Conservation (phyloP, 805 yeast species). For the Maudiozyma serrabonitensis region DNA sequence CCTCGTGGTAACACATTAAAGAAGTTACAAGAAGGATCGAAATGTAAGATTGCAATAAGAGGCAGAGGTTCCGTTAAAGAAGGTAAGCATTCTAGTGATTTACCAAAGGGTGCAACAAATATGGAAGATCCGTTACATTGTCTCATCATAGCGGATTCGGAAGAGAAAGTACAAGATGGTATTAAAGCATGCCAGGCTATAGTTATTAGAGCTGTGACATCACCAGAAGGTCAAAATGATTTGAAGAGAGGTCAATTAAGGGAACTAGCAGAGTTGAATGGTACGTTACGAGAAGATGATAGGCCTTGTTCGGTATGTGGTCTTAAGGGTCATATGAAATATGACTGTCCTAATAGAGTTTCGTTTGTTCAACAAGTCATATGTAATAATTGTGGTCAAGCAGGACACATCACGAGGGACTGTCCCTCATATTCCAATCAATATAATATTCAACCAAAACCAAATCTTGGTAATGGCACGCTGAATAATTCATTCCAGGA, state of each 20-base stretch:
- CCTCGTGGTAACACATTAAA: constrained; percentile 91
- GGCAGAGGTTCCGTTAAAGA: constrained; percentile 96
- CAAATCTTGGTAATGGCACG: neutral
- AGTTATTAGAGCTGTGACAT: constrained; percentile 70
- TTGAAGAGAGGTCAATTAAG: constrained; percentile 82
- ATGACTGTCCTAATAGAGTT: constrained; percentile 52
- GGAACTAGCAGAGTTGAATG: constrained; percentile 87
- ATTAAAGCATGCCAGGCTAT: constrained; percentile 63
- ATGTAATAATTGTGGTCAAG: constrained; percentile 70
- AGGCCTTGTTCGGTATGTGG: constrained; percentile 60
- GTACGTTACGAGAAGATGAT: constrained; percentile 79
- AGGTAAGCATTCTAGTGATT: constrained; percentile 52
- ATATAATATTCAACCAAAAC: constrained; percentile 5
- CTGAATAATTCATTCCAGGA: neutral
- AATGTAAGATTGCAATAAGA: constrained; percentile 82
- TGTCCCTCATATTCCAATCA: constrained; percentile 35
- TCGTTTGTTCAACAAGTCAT: constrained; percentile 46
- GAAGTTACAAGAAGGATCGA: constrained; percentile 71
- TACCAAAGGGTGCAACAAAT: constrained; percentile 41
- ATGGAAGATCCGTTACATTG: constrained; percentile 84
- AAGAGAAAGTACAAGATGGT: constrained; percentile 67
- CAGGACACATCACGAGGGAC: constrained; percentile 84
- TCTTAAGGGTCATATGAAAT: constrained; percentile 51
- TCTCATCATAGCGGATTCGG: constrained; percentile 72
- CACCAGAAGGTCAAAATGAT: constrained; percentile 92